These are phyloP conservation scores for Cytospora leucostoma DNA, from an alignment of 2,329 filamentous ascomycete genomes.

Conservation along the genomic window DNA sequence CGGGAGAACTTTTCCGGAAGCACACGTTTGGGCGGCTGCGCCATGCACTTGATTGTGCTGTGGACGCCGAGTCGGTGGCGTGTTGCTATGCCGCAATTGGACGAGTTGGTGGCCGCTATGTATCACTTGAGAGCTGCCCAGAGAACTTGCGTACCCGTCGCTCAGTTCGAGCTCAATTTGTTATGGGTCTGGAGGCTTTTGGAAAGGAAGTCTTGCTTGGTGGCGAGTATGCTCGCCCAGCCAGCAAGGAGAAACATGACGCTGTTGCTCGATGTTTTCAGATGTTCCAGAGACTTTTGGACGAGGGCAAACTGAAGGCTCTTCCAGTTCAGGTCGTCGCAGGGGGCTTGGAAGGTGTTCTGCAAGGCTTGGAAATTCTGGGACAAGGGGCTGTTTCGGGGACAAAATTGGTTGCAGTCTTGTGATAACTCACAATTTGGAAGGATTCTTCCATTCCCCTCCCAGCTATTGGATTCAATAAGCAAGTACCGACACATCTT, in stretches of 20 bases:
- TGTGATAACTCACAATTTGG: no score
- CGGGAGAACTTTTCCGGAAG: conserved; percentile 50
- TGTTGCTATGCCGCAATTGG: conserved; percentile 44
- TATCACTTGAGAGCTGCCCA: conserved; percentile 25
- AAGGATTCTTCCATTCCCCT: no score
- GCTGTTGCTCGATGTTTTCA: not conserved
- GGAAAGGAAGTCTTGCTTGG: not conserved
- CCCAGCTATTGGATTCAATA: no score
- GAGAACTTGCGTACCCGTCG: not conserved
- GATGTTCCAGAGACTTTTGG: not conserved
- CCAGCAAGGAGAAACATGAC: not conserved
- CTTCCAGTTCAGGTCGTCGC: not conserved
- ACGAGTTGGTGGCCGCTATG: conserved; percentile 30
- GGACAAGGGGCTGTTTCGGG: not conserved
- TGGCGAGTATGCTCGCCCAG: not conserved
- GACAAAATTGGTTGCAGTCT: not conserved
- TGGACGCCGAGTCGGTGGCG: conserved; percentile 39
- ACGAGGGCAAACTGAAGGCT: not conserved
- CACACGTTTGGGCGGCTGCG: conserved; percentile 46
- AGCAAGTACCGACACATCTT: no score
- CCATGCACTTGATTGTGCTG: conserved; percentile 52
- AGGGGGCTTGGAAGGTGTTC: not conserved
- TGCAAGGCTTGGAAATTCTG: not conserved
- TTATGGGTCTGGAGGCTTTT: not conserved
- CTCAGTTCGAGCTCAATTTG: not conserved